Percentiles rank a stretch among this genome's conserved stretches.
phyloP scores from a whole-genome alignment of 2,329 filamentous ascomycete species.

The Cladosporium sp. region DNA sequence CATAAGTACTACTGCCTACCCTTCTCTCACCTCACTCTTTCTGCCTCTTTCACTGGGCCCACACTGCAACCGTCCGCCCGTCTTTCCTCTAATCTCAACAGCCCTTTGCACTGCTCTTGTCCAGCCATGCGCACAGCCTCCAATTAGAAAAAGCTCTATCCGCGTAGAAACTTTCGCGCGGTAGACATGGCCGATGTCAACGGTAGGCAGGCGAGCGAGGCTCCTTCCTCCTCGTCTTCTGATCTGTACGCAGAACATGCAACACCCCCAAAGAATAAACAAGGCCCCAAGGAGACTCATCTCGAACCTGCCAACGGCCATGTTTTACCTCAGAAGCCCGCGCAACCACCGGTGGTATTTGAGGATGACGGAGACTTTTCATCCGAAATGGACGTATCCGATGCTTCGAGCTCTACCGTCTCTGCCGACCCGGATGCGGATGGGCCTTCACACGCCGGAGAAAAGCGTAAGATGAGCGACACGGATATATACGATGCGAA shows the following conservation, averaged over 20 bases:
- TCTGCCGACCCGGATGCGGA: constrained; percentile 15
- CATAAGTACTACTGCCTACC: constrained; percentile 10
- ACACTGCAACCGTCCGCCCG: not conserved
- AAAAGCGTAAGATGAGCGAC: constrained; percentile 28
- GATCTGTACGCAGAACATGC: constrained; percentile 15
- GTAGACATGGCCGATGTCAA: constrained; percentile 8
- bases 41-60: not conserved
- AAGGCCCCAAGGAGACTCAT: too few relatives aligned
- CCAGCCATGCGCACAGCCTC: constrained; percentile 1
- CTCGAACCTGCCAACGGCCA: not conserved
- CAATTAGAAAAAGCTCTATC: not conserved
- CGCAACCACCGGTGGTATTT: not conserved
- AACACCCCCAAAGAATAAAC: not conserved
- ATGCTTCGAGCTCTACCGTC: constrained; percentile 19
- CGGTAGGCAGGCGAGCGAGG: constrained; percentile 16
- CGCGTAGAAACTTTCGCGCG: constrained; percentile 1
- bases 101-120: not conserved
- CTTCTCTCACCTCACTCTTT: constrained; percentile 2
- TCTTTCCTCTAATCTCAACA: not conserved
- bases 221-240: constrained; percentile 16
- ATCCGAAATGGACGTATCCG: constrained; percentile 28
- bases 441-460: constrained; percentile 17
- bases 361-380: constrained; percentile 20
- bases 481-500: constrained; percentile 13
- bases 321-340: not conserved